Evolutionary conservation across 192 early-diverging fungal genomes (phyloP).

Genomic region (Piromyces sp.): DNA sequence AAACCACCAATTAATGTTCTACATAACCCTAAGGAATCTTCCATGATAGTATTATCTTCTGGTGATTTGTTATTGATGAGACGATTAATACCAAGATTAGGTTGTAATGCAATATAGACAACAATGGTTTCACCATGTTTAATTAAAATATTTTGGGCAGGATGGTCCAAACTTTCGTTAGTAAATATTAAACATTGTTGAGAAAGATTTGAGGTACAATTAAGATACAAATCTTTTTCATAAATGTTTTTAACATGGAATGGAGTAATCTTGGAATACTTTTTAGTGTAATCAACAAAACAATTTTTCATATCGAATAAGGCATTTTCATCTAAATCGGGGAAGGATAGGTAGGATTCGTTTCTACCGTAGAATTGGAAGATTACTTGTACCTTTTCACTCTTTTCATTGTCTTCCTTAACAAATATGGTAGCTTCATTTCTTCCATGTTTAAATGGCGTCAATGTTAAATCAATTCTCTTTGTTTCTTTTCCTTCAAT

Average conservation of each 20-base stretch:
- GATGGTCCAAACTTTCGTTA: constrained; percentile 18
- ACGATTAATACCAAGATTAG: constrained; percentile 10
- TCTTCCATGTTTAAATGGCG: constrained; percentile 25
- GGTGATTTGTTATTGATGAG: not conserved
- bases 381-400: constrained; percentile 12
- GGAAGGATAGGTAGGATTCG: constrained; percentile 29
- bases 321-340: constrained; percentile 30
- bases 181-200: constrained; percentile 62
- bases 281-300: constrained; percentile 54
- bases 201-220: constrained; percentile 57
- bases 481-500: constrained; percentile 32
- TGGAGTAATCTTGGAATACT: constrained; percentile 55
- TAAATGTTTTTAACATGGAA: constrained; percentile 53
- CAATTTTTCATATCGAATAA: constrained; percentile 52
- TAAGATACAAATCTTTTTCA: constrained; percentile 44
- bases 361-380: constrained; percentile 20
- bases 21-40: constrained; percentile 19
- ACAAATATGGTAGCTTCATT: constrained; percentile 16
- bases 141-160: constrained; percentile 29
- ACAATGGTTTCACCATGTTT: constrained; percentile 23
- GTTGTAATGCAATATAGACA: constrained; percentile 65
- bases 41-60: constrained; percentile 6
- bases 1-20: constrained; percentile 66
- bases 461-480: constrained; percentile 33
- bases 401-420: constrained; percentile 3